A percentile compares a stretch with the other conserved stretches of the same genome.
These are phyloP conservation scores for Mycena latifolia DNA, from an alignment of 768 basidiomycete genomes.

Conservation along the genomic window DNA sequence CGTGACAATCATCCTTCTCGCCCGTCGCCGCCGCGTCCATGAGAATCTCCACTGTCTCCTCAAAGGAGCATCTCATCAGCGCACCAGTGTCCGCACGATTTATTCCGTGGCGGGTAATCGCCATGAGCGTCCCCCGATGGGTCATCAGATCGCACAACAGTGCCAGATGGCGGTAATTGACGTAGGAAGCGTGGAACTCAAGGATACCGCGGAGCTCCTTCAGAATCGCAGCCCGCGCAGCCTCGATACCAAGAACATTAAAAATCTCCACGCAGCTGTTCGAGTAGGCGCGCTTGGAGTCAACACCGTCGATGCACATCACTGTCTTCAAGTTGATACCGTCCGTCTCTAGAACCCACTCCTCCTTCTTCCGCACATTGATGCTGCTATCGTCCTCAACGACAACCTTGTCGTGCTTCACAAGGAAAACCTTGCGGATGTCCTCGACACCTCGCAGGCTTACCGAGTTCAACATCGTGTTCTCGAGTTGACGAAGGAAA, in stretches of 20 bases:
- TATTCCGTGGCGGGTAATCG: constrained; percentile 99
- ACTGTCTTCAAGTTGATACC: constrained; percentile 76
- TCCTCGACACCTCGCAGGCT: constrained; percentile 92
- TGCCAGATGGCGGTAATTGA: constrained; percentile 97
- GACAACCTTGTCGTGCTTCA: constrained; percentile 84
- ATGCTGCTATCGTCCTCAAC: constrained; percentile 76
- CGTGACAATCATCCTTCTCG: constrained; percentile 98
- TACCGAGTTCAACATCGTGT: constrained; percentile 96
- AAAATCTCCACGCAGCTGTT: constrained; percentile 98
- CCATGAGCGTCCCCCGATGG: constrained; percentile 94
- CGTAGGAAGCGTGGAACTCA: constrained; percentile 99
- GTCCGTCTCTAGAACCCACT: constrained; percentile 98
- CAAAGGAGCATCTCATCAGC: constrained; percentile 98
- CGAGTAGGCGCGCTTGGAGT: constrained; percentile 92
- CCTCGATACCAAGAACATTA: constrained; percentile 96
- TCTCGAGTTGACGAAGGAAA: constrained; percentile 96
- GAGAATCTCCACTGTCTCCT: constrained; percentile 98
- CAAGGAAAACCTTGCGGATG: constrained; percentile 94
- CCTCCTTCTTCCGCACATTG: constrained; percentile 72
- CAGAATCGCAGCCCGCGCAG: constrained; percentile 94
- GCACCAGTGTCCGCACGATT: constrained; percentile 99
- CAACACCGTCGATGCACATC: constrained; percentile 95
- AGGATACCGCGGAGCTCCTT: constrained; percentile 95
- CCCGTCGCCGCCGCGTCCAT: constrained; percentile 99
- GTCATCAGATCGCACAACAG: constrained; percentile 99